A percentile compares a stretch with the other conserved stretches of the same genome.
These are phyloP conservation scores for Fusarium nanum DNA, from an alignment of 2,329 filamentous ascomycete genomes.

Conservation along the genomic window DNA sequence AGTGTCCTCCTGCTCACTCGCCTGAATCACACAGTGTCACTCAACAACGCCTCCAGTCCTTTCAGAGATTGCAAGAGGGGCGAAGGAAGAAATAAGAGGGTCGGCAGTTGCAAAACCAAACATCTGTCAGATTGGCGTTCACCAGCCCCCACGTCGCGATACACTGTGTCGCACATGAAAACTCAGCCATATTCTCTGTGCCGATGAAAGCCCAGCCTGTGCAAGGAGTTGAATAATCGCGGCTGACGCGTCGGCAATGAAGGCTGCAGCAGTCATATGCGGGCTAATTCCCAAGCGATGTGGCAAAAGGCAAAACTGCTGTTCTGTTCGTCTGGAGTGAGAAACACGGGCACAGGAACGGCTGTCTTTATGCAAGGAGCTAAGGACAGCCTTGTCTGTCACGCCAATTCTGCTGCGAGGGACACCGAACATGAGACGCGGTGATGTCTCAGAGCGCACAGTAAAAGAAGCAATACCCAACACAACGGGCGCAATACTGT, in stretches of 20 bases:
- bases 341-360: neutral
- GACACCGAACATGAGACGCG: neutral
- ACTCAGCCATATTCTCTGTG: neutral
- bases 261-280: neutral
- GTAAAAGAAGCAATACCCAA: neutral
- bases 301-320: neutral
- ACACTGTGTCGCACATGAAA: conserved; percentile 12
- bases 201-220: too few species aligned
- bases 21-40: neutral
- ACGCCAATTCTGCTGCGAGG: neutral
- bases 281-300: neutral
- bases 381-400: neutral
- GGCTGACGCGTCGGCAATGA: conserved; percentile 17
- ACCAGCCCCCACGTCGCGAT: neutral
- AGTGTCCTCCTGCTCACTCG: neutral
- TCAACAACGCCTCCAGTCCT: neutral
- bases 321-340: neutral
- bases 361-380: neutral
- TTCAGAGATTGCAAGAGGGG: neutral
- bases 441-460: neutral
- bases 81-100: neutral
- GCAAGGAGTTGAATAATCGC: neutral
- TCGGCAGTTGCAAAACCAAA: neutral
- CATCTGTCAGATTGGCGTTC: neutral
- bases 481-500: neutral